Evolutionary conservation across 305 asterid genomes (phyloP).

Genomic region (Striga hermonthica): DNA sequence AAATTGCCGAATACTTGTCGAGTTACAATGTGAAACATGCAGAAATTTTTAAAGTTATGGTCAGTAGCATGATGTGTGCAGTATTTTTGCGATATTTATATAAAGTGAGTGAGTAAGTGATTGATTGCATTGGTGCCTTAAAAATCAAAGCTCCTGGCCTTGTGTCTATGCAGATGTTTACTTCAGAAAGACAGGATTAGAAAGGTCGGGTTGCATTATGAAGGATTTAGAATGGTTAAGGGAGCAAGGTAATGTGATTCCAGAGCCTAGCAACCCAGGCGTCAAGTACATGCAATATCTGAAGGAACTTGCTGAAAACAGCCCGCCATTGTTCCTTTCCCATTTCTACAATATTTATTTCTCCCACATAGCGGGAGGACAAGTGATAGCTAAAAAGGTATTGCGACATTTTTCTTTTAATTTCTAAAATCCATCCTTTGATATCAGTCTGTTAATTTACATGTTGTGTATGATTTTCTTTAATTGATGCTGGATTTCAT

Average conservation of each 20-base stretch:
- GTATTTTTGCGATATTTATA: no score
- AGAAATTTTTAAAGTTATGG: no score
- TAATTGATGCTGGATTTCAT: no score
- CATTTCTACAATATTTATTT: conserved; percentile 90
- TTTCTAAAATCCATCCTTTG: not conserved
- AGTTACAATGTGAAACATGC: not conserved
- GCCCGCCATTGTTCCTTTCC: conserved; percentile 70
- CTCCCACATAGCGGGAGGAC: conserved; percentile 89
- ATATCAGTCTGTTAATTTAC: no score
- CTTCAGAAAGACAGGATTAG: conserved; percentile 88
- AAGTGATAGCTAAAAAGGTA: conserved; percentile 81
- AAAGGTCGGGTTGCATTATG: conserved; percentile 56
- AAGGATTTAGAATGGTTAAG: conserved; percentile 69
- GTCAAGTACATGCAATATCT: conserved; percentile 57
- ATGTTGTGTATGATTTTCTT: no score
- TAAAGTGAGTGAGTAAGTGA: no score
- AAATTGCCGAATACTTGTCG: not conserved
- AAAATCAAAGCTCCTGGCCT: no score
- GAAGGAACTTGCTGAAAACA: conserved; percentile 68
- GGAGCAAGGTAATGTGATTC: conserved; percentile 59
- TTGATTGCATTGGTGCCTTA: no score
- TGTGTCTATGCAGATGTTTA: conserved; percentile 54
- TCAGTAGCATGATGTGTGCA: no score
- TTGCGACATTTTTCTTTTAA: conserved; percentile 8
- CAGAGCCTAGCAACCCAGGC: conserved; percentile 76